Conservation (phyloP, 192 early-diverging fungal species). For the Backusella tarrabulga region DNA sequence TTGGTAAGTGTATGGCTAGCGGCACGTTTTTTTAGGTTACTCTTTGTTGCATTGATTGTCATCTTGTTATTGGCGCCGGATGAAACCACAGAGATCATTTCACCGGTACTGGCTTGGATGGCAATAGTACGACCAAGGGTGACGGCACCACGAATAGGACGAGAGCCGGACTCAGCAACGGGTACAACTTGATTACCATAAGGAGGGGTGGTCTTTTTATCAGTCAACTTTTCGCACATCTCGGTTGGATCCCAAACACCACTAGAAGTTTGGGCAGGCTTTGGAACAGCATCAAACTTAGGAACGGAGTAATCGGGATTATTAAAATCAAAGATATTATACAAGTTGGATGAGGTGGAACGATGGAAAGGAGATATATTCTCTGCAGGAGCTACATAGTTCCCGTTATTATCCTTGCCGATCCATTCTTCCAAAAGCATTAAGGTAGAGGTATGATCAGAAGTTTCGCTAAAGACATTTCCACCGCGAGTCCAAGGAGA, state of each 20-base stretch:
- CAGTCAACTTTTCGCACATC: constrained; percentile 9
- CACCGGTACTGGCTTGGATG: not conserved
- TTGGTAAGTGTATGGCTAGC: not conserved
- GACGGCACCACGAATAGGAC: constrained; percentile 18
- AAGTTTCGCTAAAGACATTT: constrained; percentile 16
- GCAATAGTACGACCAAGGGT: constrained; percentile 11
- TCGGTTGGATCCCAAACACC: constrained; percentile 22
- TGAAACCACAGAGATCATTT: not conserved
- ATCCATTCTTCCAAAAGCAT: constrained; percentile 27
- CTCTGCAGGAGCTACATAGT: constrained; percentile 2
- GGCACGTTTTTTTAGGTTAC: not conserved
- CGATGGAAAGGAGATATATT: constrained; percentile 16
- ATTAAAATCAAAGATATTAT: constrained; percentile 25
- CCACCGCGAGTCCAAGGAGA: constrained; percentile 24
- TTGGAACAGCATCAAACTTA: not conserved
- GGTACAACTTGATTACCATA: constrained; percentile 24
- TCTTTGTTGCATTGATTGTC: not conserved
- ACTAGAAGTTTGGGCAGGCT: not conserved
- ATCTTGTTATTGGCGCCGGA: not conserved
- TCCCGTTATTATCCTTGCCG: constrained; percentile 11
- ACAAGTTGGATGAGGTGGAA: not conserved
- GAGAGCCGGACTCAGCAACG: constrained; percentile 6
- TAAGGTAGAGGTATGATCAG: constrained; percentile 20
- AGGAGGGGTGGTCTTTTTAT: constrained; percentile 4
- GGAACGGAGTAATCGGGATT: constrained; percentile 26